Conservation (phyloP, 495 filamentous ascomycete species). For the Daldinia concentrica region DNA sequence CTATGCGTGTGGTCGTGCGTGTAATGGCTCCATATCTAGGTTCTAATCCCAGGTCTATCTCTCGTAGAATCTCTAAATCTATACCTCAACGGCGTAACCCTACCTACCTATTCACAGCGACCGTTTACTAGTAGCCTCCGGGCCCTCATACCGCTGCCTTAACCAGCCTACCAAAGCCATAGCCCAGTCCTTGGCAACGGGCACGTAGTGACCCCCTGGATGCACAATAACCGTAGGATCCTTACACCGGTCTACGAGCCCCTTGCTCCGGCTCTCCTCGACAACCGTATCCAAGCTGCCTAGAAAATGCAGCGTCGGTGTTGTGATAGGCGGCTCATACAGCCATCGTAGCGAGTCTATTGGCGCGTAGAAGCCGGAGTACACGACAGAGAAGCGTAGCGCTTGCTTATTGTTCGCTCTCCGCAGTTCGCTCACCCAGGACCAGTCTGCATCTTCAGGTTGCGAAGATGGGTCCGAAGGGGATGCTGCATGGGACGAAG, state of each 20-base stretch:
- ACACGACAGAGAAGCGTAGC: conserved; percentile 81
- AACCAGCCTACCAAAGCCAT: conserved; percentile 80
- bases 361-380: conserved; percentile 81
- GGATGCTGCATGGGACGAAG: conserved; percentile 45
- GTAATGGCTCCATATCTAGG: not conserved
- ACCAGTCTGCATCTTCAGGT: conserved; percentile 30
- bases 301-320: conserved; percentile 82
- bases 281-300: conserved; percentile 91
- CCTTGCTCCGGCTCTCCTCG: conserved; percentile 72
- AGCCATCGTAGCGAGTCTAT: conserved; percentile 69
- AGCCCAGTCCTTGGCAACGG: conserved; percentile 80
- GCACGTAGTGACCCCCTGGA: conserved; percentile 94
- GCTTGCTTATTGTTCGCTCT: conserved; percentile 63
- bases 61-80: not conserved
- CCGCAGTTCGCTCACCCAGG: conserved; percentile 52
- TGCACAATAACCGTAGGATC: conserved; percentile 76
- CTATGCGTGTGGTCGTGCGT: conserved; percentile 7
- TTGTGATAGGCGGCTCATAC: conserved; percentile 78
- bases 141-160: conserved; percentile 61
- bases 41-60: conserved; percentile 9
- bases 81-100: conserved; percentile 67
- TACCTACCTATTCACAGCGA: conserved; percentile 57
- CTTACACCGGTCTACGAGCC: conserved; percentile 73
- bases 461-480: conserved; percentile 59
- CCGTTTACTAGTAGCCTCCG: conserved; percentile 55